Percentiles rank a stretch among this genome's conserved stretches.
phyloP scores from a whole-genome alignment of 805 yeast species.

The Lipomyces mesembrius region DNA sequence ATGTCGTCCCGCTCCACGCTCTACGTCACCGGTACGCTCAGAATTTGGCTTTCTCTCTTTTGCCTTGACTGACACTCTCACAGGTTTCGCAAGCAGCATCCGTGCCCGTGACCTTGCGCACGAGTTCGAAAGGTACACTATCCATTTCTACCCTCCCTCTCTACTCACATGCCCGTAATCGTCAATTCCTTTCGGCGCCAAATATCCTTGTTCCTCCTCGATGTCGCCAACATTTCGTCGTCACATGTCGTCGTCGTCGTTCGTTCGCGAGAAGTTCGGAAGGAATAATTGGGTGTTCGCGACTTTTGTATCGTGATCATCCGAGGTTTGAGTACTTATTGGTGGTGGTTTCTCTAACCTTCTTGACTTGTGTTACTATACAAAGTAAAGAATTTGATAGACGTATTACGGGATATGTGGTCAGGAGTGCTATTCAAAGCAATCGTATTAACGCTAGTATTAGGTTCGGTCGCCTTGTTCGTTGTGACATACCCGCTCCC shows the following conservation, averaged over 20 bases:
- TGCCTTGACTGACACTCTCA: slow-evolving; percentile 2
- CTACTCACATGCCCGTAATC: background rate
- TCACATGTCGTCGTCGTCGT: slow-evolving; percentile 2
- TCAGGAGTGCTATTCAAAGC: background rate
- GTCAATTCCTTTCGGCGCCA: background rate
- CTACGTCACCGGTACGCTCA: slow-evolving; percentile 38
- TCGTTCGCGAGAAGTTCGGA: slow-evolving; percentile 1
- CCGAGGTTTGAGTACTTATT: background rate
- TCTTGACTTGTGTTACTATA: background rate
- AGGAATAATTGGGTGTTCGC: background rate
- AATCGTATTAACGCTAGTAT: background rate
- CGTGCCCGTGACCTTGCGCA: slow-evolving; percentile 45
- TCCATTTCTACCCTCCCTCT: background rate
- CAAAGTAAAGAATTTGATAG: background rate
- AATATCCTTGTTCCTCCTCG: background rate
- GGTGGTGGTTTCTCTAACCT: background rate
- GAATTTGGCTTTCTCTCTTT: background rate
- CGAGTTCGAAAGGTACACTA: slow-evolving; percentile 43
- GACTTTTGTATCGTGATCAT: background rate
- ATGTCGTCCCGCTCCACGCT: slow-evolving; percentile 39
- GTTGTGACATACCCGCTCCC: slow-evolving; percentile 45
- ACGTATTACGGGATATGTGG: slow-evolving; percentile 5
- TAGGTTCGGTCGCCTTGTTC: slow-evolving; percentile 42
- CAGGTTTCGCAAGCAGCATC: slow-evolving; percentile 40
- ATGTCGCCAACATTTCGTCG: slow-evolving; percentile 3